Evolutionary conservation across 2,329 filamentous ascomycete genomes (phyloP), one percentile per base, ranked within the genome.

Genomic region (Trichothecium sympodiale): DNA sequence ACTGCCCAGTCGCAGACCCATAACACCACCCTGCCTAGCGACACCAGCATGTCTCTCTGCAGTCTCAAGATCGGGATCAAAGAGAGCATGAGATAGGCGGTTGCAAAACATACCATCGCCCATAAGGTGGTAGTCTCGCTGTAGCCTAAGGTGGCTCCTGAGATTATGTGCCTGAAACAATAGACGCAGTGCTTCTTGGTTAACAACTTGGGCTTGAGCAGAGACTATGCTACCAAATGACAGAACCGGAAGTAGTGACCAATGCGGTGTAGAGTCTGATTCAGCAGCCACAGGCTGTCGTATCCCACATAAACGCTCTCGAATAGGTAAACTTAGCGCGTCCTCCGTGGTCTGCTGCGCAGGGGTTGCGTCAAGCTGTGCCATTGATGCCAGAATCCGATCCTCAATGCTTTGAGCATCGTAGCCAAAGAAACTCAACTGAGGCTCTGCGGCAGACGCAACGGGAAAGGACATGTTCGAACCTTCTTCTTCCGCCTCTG

Each of bases 71-170:
- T 93, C 79, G 0, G 86, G 77, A 41, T 88, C 82, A 48, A 96
- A 96, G 0, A 98, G 66, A 1, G 87, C 82, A 36, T 86, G 78
- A 0, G 84, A 81, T 2, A 98, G 67, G 2, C 80, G 77, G 34
- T 80, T 81, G 35, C 81, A 78, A 53, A 95, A 95, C 13, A 84
- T 67, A 5, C 87, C 87, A 47, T 91, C 87, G 3, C 86, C 83
- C 6, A 96, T 66, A 2, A 96, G 69, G 35, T 93, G 83, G 44
- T 91, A 95, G 30, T 80, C 73, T 40, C 75, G 76, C 48, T 94
- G 86, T 2, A 94, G 52, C 4, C 68, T 65, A 0, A 96, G 61
- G 50, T 96, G 87, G 2, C 72, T 62, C 13, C 75, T 71, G 4
- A 98, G 59, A 8, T 75, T 64, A 50, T 94, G 83, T 5, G 76